Percentiles rank a stretch among this genome's conserved stretches.
phyloP scores from a whole-genome alignment of 2,329 filamentous ascomycete genomes.

The Ceratocystis ficicola region DNA sequence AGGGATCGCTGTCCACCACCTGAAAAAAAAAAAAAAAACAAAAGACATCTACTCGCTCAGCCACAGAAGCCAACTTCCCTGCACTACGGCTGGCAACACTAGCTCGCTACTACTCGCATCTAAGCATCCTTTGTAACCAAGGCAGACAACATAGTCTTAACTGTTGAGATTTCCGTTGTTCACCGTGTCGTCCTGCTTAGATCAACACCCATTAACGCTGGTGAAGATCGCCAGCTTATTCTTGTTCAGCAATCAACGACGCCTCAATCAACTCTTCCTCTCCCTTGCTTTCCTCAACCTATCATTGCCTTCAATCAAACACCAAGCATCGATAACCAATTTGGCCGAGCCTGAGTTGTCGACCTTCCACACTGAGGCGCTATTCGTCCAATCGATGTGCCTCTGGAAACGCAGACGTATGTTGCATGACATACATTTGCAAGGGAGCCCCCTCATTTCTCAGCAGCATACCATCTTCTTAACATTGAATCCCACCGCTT shows the following conservation, averaged over 20 bases:
- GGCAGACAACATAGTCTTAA: not conserved
- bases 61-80: conserved; percentile 6
- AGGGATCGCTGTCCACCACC: conserved; percentile 1
- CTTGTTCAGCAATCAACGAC: too few species aligned
- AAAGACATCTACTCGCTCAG: not conserved
- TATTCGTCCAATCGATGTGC: not conserved
- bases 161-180: not conserved
- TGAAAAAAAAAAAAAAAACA: not conserved
- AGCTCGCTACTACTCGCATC: not conserved
- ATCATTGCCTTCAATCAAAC: not conserved
- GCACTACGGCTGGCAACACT: not conserved
- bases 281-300: not conserved
- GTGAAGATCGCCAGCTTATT: too few species aligned
- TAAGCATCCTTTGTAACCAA: not conserved
- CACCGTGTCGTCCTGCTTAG: too few species aligned
- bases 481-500: not conserved
- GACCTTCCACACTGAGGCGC: not conserved
- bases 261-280: too few species aligned
- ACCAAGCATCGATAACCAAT: not conserved
- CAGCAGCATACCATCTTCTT: not conserved
- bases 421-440: not conserved
- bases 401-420: conserved; percentile 1
- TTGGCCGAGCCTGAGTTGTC: not conserved
- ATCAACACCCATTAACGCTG: too few species aligned
- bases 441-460: not conserved